Base-by-base conservation (phyloP, 192 early-diverging fungal species). In the Gryganskiella cystojenkinii region DNA sequence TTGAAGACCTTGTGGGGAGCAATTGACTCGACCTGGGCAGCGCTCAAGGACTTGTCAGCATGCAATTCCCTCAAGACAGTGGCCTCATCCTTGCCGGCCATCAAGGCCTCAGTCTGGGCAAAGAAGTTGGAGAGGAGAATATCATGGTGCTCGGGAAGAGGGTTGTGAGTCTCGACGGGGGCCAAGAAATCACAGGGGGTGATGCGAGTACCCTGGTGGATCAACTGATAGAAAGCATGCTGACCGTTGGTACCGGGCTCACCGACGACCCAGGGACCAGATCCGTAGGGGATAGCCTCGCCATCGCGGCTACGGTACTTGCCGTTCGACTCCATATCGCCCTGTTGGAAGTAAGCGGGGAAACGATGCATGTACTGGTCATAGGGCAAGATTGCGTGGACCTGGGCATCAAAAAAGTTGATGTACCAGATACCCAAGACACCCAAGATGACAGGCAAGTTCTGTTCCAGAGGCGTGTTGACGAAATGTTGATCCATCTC, bases 251-350 rank as follows among this genome's bases (percentile, higher is more conserved):
- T 99, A 43, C 98, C 98, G 34, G 98, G 96, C 82, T 99, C 98
- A 78, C 98, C 98, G 93, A 97, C 98, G 73, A 99, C 98, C 80
- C 98, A 96, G 24, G 98, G 98, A 35, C 96, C 96, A 33, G 97
- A 96, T 56, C 89, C 85, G 82, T 95, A 94, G 65, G 93, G 83
- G 40, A 98, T 91, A 31, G 83, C 80, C 49, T 87, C 83, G 70
- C 94, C 94, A 74, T 91, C 86, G 54, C 96, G 92, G 56, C 94
- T 92, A 53, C 93, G 86, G 67, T 93, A 95, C 83, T 99, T 99
- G 78, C 97, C 97, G 76, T 99, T 99, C 20, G 95, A 97, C 82
- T 99, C 98, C 98, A 99, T 99, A 82, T 99, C 96, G 64, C 98
- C 98, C 86, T 98, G 95, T 82, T 99, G 96, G 91, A 99, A 96